Conservation (phyloP, 176 grass and related monocot genomes). For the Rhipidocladum racemiflorum region DNA sequence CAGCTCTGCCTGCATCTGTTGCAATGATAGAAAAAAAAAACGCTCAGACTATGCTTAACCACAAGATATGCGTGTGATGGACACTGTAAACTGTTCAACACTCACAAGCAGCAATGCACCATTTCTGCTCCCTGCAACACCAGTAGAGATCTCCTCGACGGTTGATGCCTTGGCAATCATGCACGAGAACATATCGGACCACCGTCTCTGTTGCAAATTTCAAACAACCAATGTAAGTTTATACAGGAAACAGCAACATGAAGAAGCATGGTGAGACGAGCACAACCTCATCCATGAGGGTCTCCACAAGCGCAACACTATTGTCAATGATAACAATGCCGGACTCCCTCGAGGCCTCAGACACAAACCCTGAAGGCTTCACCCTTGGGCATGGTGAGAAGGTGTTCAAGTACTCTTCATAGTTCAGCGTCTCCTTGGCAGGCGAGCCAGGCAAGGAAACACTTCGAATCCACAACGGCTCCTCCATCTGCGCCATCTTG, state of each 20-base stretch:
- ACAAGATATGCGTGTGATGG: background rate
- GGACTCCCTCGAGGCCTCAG: slow-evolving; percentile 72
- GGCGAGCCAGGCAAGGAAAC: background rate
- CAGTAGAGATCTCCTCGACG: slow-evolving; percentile 59
- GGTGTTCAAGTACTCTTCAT: slow-evolving; percentile 52
- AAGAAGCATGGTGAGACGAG: slow-evolving; percentile 2
- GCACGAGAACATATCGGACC: slow-evolving; percentile 75
- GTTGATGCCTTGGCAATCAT: slow-evolving; percentile 65
- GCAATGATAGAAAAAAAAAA: background rate
- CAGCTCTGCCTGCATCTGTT: slow-evolving; percentile 89
- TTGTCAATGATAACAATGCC: slow-evolving; percentile 54
- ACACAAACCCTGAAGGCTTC: slow-evolving; percentile 62
- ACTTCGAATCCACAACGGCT: slow-evolving; percentile 65
- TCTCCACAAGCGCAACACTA: slow-evolving; percentile 64
- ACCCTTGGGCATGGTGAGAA: slow-evolving; percentile 52
- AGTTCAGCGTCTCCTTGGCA: slow-evolving; percentile 49
- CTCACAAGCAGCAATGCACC: slow-evolving; percentile 93
- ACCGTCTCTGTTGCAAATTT: slow-evolving; percentile 50
- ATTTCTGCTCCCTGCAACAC: slow-evolving; percentile 68
- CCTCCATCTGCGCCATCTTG: slow-evolving; percentile 80
- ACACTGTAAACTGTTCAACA: slow-evolving; percentile 2
- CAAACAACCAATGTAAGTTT: slow-evolving; percentile 22
- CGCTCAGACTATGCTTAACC: background rate
- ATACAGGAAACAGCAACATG: background rate
- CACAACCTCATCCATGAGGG: slow-evolving; percentile 76